Percentiles rank a stretch among this genome's conserved stretches.
These are phyloP conservation scores for Pyrenophora graminea DNA, from an alignment of 2,329 filamentous ascomycete genomes.

Conservation along the genomic window DNA sequence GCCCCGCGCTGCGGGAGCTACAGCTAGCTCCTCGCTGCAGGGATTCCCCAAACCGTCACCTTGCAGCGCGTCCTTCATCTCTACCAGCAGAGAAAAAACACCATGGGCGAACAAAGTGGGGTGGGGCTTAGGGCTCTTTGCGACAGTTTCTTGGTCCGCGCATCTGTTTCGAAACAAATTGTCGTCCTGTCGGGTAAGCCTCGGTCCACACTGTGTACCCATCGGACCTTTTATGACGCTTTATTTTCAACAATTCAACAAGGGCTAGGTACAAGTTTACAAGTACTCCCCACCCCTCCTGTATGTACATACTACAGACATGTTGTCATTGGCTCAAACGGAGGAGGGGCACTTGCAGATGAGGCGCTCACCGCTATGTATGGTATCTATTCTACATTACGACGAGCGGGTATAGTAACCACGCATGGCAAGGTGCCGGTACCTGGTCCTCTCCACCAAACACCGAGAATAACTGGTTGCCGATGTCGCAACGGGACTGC, in stretches of 20 bases:
- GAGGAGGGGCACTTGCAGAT: not conserved
- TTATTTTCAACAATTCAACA: not conserved
- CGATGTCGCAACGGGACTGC: too few relatives aligned
- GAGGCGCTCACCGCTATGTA: constrained; percentile 17
- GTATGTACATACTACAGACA: not conserved
- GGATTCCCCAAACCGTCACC: constrained; percentile 10
- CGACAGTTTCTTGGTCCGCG: too few relatives aligned
- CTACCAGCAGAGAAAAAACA: not conserved
- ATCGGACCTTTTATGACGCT: constrained; percentile 6
- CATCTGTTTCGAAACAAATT: constrained; percentile 1
- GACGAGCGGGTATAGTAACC: too few relatives aligned
- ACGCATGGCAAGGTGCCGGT: too few relatives aligned
- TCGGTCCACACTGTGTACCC: not conserved
- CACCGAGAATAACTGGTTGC: too few relatives aligned
- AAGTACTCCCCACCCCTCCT: too few relatives aligned
- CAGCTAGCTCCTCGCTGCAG: constrained; percentile 9
- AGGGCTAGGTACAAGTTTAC: too few relatives aligned
- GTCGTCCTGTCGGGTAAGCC: constrained; percentile 1
- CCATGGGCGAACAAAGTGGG: not conserved
- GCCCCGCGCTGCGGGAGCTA: constrained; percentile 13
- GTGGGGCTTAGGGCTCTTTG: too few relatives aligned
- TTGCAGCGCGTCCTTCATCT: not conserved
- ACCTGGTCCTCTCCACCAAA: too few relatives aligned
- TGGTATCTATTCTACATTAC: not conserved
- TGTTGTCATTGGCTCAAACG: too few relatives aligned